Evolutionary conservation across 805 yeast genomes (phyloP).

Genomic region (Torulaspora gathmanii): DNA sequence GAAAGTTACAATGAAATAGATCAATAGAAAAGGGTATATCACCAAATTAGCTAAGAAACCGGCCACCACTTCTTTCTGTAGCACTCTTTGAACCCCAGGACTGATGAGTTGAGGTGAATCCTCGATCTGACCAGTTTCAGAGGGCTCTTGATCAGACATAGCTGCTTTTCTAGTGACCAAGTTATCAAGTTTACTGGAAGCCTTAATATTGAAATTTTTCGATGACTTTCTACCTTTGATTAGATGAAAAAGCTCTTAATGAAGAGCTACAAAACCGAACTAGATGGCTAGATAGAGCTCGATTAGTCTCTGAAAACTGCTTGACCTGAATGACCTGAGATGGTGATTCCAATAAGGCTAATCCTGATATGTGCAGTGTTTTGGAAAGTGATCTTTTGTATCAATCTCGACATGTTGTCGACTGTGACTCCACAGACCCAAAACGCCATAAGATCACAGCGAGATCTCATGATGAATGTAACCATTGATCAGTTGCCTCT

Average conservation of each 20-base stretch:
- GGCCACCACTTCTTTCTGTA: constrained; percentile 29
- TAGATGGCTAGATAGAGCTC: background rate
- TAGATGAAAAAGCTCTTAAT: background rate
- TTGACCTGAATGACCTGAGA: background rate
- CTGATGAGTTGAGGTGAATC: constrained; percentile 21
- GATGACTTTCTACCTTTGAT: background rate
- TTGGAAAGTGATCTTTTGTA: constrained; percentile 5
- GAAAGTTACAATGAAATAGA: constrained; percentile 30
- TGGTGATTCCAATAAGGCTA: background rate
- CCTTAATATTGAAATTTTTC: constrained; percentile 1
- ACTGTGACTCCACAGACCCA: constrained; percentile 30
- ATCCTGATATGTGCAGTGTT: constrained; percentile 1
- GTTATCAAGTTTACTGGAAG: background rate
- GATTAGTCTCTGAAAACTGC: background rate
- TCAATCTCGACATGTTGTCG: constrained; percentile 16
- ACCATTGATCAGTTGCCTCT: constrained; percentile 40
- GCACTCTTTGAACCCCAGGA: constrained; percentile 30
- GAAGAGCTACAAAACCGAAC: background rate
- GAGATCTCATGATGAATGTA: constrained; percentile 42
- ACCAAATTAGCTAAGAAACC: constrained; percentile 36
- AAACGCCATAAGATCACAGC: constrained; percentile 42
- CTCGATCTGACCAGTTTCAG: constrained; percentile 2
- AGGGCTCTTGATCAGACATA: constrained; percentile 6
- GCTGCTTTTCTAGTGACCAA: background rate
- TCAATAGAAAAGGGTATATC: constrained; percentile 29